phyloP scores from a whole-genome alignment of 371 early-diverging fungal species.

The Lichtheimia ramosa region DNA sequence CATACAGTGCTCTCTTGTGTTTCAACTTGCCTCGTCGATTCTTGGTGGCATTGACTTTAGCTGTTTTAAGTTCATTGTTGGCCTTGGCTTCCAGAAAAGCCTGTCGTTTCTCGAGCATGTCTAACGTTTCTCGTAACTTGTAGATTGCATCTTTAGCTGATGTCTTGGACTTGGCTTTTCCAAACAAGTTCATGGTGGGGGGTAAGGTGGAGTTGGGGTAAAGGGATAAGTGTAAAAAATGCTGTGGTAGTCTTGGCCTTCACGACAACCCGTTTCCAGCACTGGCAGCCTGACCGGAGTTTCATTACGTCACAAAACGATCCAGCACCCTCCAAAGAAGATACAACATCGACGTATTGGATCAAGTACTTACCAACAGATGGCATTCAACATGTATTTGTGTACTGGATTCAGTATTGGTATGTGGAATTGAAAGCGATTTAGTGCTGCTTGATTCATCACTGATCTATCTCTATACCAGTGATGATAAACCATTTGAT shows the following conservation, averaged over 20 bases:
- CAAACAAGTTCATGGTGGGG: slow-evolving; percentile 75
- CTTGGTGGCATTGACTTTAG: slow-evolving; percentile 89
- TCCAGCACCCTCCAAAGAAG: no score
- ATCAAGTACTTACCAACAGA: no score
- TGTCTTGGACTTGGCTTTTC: slow-evolving; percentile 74
- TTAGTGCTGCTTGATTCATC: no score
- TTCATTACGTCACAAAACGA: slow-evolving; percentile 1
- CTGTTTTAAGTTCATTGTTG: slow-evolving; percentile 85
- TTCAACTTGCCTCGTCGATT: slow-evolving; percentile 80
- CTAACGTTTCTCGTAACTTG: slow-evolving; percentile 84
- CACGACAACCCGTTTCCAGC: not conserved
- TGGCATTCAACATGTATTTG: no score
- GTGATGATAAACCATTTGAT: no score
- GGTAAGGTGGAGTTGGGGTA: not conserved
- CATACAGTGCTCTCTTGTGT: not conserved
- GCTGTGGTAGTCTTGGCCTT: not conserved
- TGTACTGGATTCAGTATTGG: no score
- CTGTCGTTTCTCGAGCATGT: slow-evolving; percentile 95
- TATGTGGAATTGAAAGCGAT: no score
- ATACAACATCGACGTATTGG: no score
- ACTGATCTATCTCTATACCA: no score
- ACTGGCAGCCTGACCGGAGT: not conserved
- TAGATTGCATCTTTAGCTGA: slow-evolving; percentile 95
- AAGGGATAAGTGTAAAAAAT: slow-evolving; percentile 1
- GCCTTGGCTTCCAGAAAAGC: slow-evolving; percentile 84